Evolutionary conservation across 441 rosid genomes (phyloP).

Genomic region (Rhodomyrtus psidioides): DNA sequence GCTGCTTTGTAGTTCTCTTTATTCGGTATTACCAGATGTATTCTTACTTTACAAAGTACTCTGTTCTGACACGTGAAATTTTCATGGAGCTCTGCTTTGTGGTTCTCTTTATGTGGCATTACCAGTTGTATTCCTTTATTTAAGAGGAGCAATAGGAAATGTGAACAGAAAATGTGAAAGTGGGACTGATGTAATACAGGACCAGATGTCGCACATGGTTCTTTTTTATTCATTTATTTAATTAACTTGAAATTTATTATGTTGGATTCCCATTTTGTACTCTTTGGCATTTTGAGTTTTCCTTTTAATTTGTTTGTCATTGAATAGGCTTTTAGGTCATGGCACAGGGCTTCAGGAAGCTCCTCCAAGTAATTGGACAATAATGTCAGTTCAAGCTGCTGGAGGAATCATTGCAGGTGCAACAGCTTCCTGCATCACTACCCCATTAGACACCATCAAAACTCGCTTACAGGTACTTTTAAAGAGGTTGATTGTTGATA

Average conservation of each 20-base stretch:
- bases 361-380: slow-evolving; percentile 43
- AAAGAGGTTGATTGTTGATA: background rate
- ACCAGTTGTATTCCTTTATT: background rate
- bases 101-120: background rate
- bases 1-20: too few relatives aligned
- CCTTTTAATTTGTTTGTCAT: slow-evolving; percentile 1
- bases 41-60: background rate
- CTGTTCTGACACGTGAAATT: background rate
- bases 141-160: background rate
- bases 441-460: slow-evolving; percentile 91
- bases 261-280: background rate
- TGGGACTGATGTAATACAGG: background rate
- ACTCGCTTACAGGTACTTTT: slow-evolving; percentile 76
- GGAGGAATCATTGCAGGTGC: slow-evolving; percentile 95
- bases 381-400: slow-evolving; percentile 66
- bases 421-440: slow-evolving; percentile 80
- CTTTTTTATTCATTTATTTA: background rate
- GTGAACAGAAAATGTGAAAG: background rate
- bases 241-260: background rate
- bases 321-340: slow-evolving; percentile 50
- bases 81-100: background rate
- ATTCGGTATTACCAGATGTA: background rate
- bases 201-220: background rate
- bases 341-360: slow-evolving; percentile 26
- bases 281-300: background rate